These are phyloP conservation scores for Apiospora sp. DNA, from an alignment of 2,329 filamentous ascomycete genomes.

Conservation along the genomic window DNA sequence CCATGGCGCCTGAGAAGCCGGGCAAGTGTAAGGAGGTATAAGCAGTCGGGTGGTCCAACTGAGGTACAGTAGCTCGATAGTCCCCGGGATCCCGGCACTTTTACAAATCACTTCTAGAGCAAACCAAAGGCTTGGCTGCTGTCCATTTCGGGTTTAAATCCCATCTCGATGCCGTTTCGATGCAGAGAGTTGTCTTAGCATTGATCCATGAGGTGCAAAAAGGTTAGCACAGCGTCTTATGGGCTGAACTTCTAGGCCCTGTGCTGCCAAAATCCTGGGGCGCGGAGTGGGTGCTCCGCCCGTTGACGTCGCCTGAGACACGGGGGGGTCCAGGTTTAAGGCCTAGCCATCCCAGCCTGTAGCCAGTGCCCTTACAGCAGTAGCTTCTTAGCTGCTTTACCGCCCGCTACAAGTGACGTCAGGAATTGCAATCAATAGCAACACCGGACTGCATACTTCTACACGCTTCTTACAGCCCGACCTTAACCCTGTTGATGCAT, in stretches of 20 bases:
- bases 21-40: not conserved
- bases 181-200: not conserved
- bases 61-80: not conserved
- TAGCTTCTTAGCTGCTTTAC: slow-evolving; percentile 4
- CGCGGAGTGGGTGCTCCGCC: slow-evolving; percentile 10
- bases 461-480: not conserved
- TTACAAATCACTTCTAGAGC: not conserved
- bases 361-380: slow-evolving; percentile 4
- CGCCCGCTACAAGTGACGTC: slow-evolving; percentile 16
- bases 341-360: not conserved
- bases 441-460: not conserved
- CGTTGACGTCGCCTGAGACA: slow-evolving; percentile 19
- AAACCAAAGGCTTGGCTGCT: not conserved
- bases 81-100: not conserved
- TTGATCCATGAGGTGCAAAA: not conserved
- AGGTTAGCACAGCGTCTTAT: not conserved
- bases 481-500: not conserved
- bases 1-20: too few species aligned
- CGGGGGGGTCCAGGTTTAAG: slow-evolving; percentile 8
- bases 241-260: not conserved
- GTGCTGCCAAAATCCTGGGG: not conserved
- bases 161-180: not conserved
- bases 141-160: not conserved
- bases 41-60: not conserved
- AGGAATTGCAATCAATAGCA: not conserved